Base-by-base conservation (phyloP, 805 yeast genomes). In the Saccharomycopsis sp. region DNA sequence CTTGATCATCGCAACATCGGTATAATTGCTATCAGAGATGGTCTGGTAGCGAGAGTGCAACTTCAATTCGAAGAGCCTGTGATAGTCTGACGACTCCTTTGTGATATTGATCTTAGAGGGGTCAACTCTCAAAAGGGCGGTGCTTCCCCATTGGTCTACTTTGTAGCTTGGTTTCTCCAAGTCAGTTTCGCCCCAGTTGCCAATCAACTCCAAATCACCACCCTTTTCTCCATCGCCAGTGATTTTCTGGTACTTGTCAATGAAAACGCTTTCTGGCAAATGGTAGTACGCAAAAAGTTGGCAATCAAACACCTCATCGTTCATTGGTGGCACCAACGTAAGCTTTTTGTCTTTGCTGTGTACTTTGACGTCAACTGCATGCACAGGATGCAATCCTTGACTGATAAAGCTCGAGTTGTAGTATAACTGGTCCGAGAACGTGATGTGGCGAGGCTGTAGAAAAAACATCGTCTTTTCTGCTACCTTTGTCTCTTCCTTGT, bases 81-180 rank as follows among this genome's bases (percentile, higher is more conserved):
- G 24, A 46, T 34, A 46, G 23, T 51, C 53, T 4, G 41, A 51
- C n/a, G 18, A 8, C 18, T n/a, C 7, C 37, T 29, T 29, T 7
- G 37, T 29, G 48, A 44, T 44, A 7, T n/a, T 44, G 21, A 44
- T 44, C 7, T 44, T 44, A 16, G 48, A 44, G 7, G 48, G 48
- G 16, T 44, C 48, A 4, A 57, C 34, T 23, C 60, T 23, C 15
- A 59, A 53, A 15, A 76, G 64, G 21, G 72, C 73, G 23, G 70
- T 62, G 37, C 75, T 68, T 8, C 79, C 79, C 72, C 74, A 70
- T 29, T 70, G 65, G 3, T 63, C 63, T 2, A 69, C 72, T 24
- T 64, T 66, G 75, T 78, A 76, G 16, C 68, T 72, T 2, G 80
- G 80, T 18, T 68, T 70, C 58, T 76, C 80, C 16, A 76, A 68